Evolutionary conservation across 1,139 yeast genomes (phyloP).

Genomic region (Wickerhamomyces sp.): DNA sequence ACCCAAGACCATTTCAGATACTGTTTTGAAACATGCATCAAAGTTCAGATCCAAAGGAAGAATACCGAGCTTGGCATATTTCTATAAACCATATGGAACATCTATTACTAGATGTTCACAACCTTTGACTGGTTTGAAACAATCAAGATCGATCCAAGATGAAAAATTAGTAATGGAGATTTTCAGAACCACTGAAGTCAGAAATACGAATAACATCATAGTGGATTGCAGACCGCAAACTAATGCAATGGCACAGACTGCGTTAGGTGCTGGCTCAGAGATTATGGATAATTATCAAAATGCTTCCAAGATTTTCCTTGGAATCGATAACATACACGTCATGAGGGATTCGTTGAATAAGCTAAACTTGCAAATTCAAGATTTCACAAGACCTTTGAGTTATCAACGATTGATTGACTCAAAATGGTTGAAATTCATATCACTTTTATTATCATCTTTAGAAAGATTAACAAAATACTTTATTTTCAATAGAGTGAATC

Average conservation of each 20-base stretch:
- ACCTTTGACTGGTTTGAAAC: conserved; percentile 88
- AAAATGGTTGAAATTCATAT: conserved; percentile 75
- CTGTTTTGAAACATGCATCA: conserved; percentile 75
- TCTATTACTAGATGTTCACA: conserved; percentile 88
- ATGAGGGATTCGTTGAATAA: conserved; percentile 80
- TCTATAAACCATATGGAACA: conserved; percentile 66
- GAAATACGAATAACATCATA: conserved; percentile 51
- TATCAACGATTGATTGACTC: conserved; percentile 50
- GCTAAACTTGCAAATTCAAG: conserved; percentile 61
- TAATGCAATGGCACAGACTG: conserved; percentile 95
- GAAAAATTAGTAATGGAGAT: conserved; percentile 76
- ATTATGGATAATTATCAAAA: conserved; percentile 73
- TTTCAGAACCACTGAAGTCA: conserved; percentile 39
- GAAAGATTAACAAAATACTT: conserved; percentile 76
- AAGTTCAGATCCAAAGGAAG: conserved; percentile 83
- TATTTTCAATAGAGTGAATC: conserved; percentile 76
- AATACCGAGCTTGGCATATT: conserved; percentile 78
- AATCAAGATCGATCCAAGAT: conserved; percentile 85
- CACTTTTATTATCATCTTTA: conserved; percentile 68
- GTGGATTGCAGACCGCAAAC: conserved; percentile 92
- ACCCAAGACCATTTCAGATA: conserved; percentile 75
- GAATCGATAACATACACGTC: conserved; percentile 92
- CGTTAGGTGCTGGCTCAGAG: conserved; percentile 96
- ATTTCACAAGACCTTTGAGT: conserved; percentile 41
- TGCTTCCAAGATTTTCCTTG: conserved; percentile 70